These are phyloP conservation scores for Tulasnella sp. DNA, from an alignment of 768 basidiomycete genomes.

Conservation along the genomic window DNA sequence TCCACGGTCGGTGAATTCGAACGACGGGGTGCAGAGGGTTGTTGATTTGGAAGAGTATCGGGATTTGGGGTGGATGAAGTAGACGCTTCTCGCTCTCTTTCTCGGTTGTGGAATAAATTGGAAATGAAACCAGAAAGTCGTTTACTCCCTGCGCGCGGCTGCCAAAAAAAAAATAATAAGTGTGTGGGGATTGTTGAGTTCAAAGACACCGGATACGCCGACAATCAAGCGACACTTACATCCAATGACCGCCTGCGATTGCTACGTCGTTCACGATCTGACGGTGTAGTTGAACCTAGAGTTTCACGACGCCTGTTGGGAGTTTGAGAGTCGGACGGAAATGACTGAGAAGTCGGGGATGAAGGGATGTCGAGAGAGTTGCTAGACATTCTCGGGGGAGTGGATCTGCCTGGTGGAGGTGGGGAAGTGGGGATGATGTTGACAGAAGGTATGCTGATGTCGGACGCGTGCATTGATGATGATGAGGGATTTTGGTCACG, in stretches of 20 bases:
- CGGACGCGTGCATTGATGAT: too few species aligned
- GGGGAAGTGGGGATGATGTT: conserved; percentile 5
- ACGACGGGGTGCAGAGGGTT: conserved; percentile 13
- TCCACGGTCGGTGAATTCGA: conserved; percentile 18
- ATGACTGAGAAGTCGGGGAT: too few species aligned
- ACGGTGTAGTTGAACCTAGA: neutral
- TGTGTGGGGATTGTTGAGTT: neutral
- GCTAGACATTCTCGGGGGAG: neutral
- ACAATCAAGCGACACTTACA: neutral
- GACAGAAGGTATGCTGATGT: conserved; percentile 3
- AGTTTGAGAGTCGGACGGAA: neutral
- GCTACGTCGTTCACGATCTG: neutral
- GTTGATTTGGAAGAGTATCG: conserved; percentile 24
- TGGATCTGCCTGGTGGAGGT: neutral
- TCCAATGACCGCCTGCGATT: conserved; percentile 15
- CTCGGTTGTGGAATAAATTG: conserved; percentile 43
- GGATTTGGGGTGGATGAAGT: neutral
- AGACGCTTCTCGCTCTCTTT: conserved; percentile 20
- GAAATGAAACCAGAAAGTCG: conserved; percentile 78
- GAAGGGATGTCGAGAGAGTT: conserved; percentile 9
- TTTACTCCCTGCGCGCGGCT: conserved; percentile 21
- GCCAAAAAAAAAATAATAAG: neutral
- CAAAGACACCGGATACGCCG: neutral
- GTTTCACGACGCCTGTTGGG: neutral
- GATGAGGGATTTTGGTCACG: too few species aligned